phyloP scores from a whole-genome alignment of 768 basidiomycete species.

The Auricularia heimuer region DNA sequence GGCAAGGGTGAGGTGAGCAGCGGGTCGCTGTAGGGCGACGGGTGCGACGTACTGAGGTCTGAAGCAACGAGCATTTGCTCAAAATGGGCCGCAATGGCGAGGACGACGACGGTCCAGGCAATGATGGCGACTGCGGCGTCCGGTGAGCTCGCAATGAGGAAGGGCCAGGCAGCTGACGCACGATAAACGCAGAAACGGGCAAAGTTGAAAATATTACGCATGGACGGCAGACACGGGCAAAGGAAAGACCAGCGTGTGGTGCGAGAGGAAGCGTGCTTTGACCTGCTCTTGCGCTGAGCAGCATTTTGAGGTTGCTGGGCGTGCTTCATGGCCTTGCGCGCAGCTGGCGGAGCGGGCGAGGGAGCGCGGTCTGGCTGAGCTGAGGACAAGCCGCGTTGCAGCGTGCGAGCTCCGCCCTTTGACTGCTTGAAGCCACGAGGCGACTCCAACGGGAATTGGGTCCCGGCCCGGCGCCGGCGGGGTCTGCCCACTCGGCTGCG shows the following conservation, averaged over 20 bases:
- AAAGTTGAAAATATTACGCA: slow-evolving; percentile 13
- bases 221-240: slow-evolving; percentile 6
- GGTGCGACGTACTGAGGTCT: slow-evolving; percentile 58
- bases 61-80: slow-evolving; percentile 59
- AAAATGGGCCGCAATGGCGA: slow-evolving; percentile 74
- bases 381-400: not conserved
- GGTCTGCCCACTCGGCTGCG: too few relatives aligned
- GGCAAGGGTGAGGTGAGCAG: not conserved
- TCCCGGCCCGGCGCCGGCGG: not conserved
- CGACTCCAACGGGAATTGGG: not conserved
- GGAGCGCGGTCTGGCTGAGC: not conserved
- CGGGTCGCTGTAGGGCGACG: not conserved
- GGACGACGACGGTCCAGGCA: slow-evolving; percentile 66
- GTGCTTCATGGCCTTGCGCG: slow-evolving; percentile 3
- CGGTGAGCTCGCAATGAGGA: not conserved
- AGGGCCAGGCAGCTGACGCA: not conserved
- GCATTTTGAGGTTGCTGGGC: not conserved
- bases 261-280: not conserved
- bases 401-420: not conserved
- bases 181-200: slow-evolving; percentile 11
- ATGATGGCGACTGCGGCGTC: slow-evolving; percentile 45
- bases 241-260: not conserved
- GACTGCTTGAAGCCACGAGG: not conserved
- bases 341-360: not conserved
- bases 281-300: not conserved